These are phyloP conservation scores for Fusarium nematophilum DNA, from an alignment of 2,329 filamentous ascomycete species.

Conservation along the genomic window DNA sequence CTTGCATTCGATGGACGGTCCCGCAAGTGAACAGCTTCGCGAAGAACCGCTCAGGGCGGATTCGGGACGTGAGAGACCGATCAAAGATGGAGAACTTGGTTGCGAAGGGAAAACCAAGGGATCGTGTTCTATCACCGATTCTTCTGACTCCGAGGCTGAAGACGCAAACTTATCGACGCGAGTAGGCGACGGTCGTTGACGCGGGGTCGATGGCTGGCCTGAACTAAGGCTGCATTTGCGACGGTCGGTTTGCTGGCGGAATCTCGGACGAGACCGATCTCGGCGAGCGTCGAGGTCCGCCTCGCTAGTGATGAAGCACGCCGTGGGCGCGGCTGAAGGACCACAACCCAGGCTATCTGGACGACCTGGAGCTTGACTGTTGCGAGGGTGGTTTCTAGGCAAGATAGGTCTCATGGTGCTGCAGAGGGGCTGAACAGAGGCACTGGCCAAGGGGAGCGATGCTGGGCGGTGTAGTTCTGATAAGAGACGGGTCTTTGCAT, in stretches of 20 bases:
- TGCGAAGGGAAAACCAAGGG: slow-evolving; percentile 35
- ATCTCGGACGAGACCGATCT: slow-evolving; percentile 39
- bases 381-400: slow-evolving; percentile 35
- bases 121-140: slow-evolving; percentile 30
- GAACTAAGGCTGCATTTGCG: slow-evolving; percentile 37
- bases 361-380: slow-evolving; percentile 31
- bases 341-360: slow-evolving; percentile 35
- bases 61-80: slow-evolving; percentile 42
- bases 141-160: slow-evolving; percentile 26
- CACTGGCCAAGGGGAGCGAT: slow-evolving; percentile 9
- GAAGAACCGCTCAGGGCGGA: slow-evolving; percentile 62
- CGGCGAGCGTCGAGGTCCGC: slow-evolving; percentile 44
- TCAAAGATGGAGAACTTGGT: slow-evolving; percentile 44
- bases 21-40: slow-evolving; percentile 62
- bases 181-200: slow-evolving; percentile 30
- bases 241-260: slow-evolving; percentile 34
- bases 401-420: slow-evolving; percentile 44
- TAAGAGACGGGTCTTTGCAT: slow-evolving; percentile 18
- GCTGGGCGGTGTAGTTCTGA: slow-evolving; percentile 13
- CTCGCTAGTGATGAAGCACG: slow-evolving; percentile 53
- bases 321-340: slow-evolving; percentile 41
- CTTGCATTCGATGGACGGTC: slow-evolving; percentile 52
- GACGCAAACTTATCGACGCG: slow-evolving; percentile 28
- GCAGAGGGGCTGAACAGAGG: slow-evolving; percentile 13
- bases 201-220: slow-evolving; percentile 32